Conservation (phyloP, 164 flowering plant species). For the Dillenia turbinata region DNA sequence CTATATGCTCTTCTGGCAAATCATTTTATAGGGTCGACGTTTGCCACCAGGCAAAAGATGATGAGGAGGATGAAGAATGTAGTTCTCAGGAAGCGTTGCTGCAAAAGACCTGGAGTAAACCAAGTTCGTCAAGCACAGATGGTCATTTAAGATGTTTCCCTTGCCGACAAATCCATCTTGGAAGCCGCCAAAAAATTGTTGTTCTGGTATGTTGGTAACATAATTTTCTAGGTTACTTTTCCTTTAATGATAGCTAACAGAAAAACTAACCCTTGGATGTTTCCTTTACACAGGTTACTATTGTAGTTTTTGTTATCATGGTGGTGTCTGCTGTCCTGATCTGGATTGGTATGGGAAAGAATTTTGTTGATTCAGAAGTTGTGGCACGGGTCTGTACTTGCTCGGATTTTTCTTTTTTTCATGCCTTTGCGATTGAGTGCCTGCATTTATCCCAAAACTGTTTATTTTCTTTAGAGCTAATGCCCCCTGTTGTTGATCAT, state of each 20-base stretch:
- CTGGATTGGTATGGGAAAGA: slow-evolving; percentile 74
- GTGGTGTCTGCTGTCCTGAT: slow-evolving; percentile 64
- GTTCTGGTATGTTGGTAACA: slow-evolving; percentile 51
- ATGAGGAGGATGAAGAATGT: slow-evolving; percentile 71
- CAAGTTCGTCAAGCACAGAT: slow-evolving; percentile 29
- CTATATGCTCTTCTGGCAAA: slow-evolving; percentile 10
- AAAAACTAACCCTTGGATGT: neutral
- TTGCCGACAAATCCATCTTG: slow-evolving; percentile 42
- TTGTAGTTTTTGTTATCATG: slow-evolving; percentile 52
- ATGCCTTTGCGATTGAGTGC: no score
- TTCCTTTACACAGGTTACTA: slow-evolving; percentile 43
- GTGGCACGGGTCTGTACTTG: slow-evolving; percentile 66
- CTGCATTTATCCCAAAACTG: no score
- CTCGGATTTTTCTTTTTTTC: neutral
- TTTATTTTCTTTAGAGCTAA: no score
- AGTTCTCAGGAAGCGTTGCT: slow-evolving; percentile 47
- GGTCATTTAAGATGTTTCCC: slow-evolving; percentile 49
- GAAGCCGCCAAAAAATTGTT: slow-evolving; percentile 80
- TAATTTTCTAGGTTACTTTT: neutral
- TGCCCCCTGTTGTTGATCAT: no score
- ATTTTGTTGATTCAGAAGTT: slow-evolving; percentile 54
- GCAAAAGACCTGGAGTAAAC: slow-evolving; percentile 32
- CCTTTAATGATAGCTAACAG: neutral
- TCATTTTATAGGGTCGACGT: slow-evolving; percentile 80
- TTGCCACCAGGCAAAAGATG: slow-evolving; percentile 87